Percentiles rank a stretch among this genome's conserved stretches.
phyloP scores from a whole-genome alignment of 2,329 filamentous ascomycete genomes.

The Hymenoscyphus linearis region DNA sequence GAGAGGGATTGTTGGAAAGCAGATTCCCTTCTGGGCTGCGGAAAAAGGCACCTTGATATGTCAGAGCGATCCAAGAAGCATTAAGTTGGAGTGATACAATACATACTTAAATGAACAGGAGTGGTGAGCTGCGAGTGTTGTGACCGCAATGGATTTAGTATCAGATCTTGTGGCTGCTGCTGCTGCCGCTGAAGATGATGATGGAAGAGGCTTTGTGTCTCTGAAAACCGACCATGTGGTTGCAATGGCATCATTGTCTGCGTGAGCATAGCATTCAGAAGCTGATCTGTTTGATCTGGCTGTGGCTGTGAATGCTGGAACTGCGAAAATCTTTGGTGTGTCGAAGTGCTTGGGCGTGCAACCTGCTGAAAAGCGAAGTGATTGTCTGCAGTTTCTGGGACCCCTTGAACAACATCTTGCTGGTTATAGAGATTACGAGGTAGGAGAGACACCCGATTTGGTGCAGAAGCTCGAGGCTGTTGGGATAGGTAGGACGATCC shows the following conservation, averaged over 20 bases:
- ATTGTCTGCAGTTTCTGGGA: slow-evolving; percentile 21
- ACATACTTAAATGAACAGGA: slow-evolving; percentile 28
- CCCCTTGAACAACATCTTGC: not conserved
- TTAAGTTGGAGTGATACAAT: not conserved
- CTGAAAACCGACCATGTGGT: slow-evolving; percentile 4
- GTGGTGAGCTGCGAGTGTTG: slow-evolving; percentile 27
- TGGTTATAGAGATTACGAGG: slow-evolving; percentile 19
- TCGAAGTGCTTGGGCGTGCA: slow-evolving; percentile 16
- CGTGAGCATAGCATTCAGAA: slow-evolving; percentile 26
- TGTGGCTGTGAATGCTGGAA: slow-evolving; percentile 2
- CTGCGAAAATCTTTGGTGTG: slow-evolving; percentile 10
- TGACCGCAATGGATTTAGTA: slow-evolving; percentile 20
- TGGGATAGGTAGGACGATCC: slow-evolving; percentile 1
- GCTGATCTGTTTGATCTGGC: slow-evolving; percentile 16
- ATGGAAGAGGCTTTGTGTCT: slow-evolving; percentile 14
- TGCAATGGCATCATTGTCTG: slow-evolving; percentile 12
- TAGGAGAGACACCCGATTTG: slow-evolving; percentile 20
- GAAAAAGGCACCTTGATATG: slow-evolving; percentile 17
- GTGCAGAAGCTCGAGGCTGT: slow-evolving; percentile 1
- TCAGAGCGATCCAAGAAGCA: slow-evolving; percentile 14
- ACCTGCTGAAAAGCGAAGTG: slow-evolving; percentile 27
- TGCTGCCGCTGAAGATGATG: too few species aligned
- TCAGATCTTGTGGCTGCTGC: slow-evolving; percentile 12
- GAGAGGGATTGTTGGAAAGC: slow-evolving; percentile 20
- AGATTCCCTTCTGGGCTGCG: slow-evolving; percentile 15